phyloP scores from a whole-genome alignment of 805 yeast genomes.

The Saturnispora halmiae region DNA sequence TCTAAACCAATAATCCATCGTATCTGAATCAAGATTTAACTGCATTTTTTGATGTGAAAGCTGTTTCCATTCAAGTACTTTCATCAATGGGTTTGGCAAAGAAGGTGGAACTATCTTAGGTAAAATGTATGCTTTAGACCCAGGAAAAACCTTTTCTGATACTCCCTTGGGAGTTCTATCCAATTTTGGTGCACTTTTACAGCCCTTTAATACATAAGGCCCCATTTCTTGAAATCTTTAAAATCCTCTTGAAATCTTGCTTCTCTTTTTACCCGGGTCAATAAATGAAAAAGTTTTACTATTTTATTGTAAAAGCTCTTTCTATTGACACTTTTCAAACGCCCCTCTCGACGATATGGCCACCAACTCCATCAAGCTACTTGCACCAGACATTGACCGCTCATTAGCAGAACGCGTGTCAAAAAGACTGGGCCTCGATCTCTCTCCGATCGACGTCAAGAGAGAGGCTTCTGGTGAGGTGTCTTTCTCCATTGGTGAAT shows the following conservation, averaged over 20 bases:
- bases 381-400: constrained; percentile 61
- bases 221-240: background rate
- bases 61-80: constrained; percentile 6
- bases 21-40: background rate
- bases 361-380: constrained; percentile 57
- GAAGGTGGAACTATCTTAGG: constrained; percentile 6
- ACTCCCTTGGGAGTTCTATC: background rate
- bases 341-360: constrained; percentile 48
- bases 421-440: constrained; percentile 42
- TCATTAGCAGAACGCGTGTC: constrained; percentile 65
- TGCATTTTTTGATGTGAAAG: constrained; percentile 6
- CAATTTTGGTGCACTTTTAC: constrained; percentile 1
- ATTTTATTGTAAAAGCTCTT: background rate
- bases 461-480: constrained; percentile 68
- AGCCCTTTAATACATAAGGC: constrained; percentile 3
- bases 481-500: constrained; percentile 68
- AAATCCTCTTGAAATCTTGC: no score
- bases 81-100: constrained; percentile 8
- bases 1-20: constrained; percentile 3
- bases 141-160: background rate
- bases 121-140: background rate
- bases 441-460: constrained; percentile 55
- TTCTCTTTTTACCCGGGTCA: no score
- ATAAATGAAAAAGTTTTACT: background rate
- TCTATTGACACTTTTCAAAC: no score